These are phyloP conservation scores for Coprinopsis sp. DNA, from an alignment of 768 basidiomycete genomes.

Conservation along the genomic window DNA sequence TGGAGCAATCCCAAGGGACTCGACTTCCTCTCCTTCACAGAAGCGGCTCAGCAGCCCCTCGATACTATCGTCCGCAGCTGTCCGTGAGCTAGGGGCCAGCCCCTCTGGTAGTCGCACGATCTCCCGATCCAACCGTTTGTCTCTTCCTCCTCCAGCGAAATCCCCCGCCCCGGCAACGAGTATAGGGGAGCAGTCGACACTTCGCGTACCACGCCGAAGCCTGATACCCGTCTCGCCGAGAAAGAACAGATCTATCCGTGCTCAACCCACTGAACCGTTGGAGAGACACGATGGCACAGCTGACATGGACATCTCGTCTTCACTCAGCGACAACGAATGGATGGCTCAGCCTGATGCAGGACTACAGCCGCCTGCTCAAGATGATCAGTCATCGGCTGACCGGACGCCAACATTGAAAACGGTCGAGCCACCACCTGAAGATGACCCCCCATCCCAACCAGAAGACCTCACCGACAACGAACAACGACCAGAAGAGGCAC, in stretches of 20 bases:
- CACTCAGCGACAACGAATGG: neutral
- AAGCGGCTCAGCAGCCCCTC: neutral
- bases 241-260: too few species aligned
- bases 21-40: neutral
- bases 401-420: constrained; percentile 19
- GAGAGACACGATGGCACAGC: too few species aligned
- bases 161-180: too few species aligned
- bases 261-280: too few species aligned
- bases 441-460: neutral
- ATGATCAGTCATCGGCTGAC: constrained; percentile 12
- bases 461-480: neutral
- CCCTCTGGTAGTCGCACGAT: neutral
- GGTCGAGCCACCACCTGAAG: constrained; percentile 9
- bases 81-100: neutral
- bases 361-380: neutral
- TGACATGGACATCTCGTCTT: neutral
- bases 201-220: too few species aligned
- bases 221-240: too few species aligned
- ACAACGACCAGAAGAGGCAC: too few species aligned
- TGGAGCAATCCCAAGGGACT: neutral
- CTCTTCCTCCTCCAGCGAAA: constrained; percentile 23
- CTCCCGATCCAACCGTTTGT: constrained; percentile 13
- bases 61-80: neutral
- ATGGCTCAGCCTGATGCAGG: neutral
- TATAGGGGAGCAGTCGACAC: too few species aligned